A percentile compares a stretch with the other conserved stretches of the same genome.
Conservation (phyloP, 768 basidiomycete genomes). For the Suillus ampliporus region DNA sequence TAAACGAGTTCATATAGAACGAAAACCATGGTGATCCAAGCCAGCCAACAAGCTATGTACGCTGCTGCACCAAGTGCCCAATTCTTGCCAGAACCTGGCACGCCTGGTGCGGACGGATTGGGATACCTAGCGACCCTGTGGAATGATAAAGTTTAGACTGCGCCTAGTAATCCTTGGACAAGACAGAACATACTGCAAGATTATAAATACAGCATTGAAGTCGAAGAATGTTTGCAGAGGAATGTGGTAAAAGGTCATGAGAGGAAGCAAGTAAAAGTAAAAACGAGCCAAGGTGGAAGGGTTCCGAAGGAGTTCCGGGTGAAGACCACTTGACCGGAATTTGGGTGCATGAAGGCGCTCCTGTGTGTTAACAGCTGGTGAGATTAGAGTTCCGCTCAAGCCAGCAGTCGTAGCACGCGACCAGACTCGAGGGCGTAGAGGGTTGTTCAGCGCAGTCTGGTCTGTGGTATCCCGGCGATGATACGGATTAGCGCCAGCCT, state of each 20-base stretch:
- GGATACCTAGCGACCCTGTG: constrained; percentile 76
- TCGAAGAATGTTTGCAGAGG: constrained; percentile 86
- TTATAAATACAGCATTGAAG: constrained; percentile 84
- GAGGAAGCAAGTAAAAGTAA: constrained; percentile 73
- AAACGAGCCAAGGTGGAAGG: constrained; percentile 59
- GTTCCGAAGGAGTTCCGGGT: constrained; percentile 68
- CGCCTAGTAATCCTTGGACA: background rate
- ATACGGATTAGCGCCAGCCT: constrained; percentile 40
- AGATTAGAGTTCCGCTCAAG: constrained; percentile 49
- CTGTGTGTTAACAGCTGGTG: constrained; percentile 40
- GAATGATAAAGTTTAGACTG: constrained; percentile 7
- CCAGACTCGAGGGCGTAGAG: constrained; percentile 55
- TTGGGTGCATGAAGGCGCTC: constrained; percentile 56
- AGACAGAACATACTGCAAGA: constrained; percentile 72
- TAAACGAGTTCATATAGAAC: constrained; percentile 80
- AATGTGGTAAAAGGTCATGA: constrained; percentile 74
- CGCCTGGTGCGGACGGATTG: constrained; percentile 68
- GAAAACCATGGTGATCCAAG: constrained; percentile 75
- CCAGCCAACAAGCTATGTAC: constrained; percentile 81
- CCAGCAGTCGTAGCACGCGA: constrained; percentile 59
- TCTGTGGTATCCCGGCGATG: constrained; percentile 54
- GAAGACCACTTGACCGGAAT: constrained; percentile 71
- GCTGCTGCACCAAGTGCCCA: constrained; percentile 87
- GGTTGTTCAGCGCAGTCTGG: constrained; percentile 50
- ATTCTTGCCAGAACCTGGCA: constrained; percentile 72